phyloP scores from a whole-genome alignment of 2,329 filamentous ascomycete species.

The Diplocarpon rosae region DNA sequence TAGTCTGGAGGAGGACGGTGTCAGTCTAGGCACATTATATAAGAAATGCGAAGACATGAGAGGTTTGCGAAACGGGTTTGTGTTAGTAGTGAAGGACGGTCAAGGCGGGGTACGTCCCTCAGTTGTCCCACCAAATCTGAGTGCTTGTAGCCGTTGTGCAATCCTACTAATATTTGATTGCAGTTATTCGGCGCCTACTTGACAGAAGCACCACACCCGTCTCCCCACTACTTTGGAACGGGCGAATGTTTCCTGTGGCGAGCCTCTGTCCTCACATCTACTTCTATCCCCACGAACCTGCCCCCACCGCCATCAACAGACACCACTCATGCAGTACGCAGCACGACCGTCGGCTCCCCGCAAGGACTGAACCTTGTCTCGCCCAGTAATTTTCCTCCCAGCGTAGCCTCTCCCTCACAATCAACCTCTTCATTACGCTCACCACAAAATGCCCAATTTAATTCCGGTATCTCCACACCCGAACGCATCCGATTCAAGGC shows the following conservation, averaged over 20 bases:
- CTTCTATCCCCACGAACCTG: conserved; percentile 33
- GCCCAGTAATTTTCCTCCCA: neutral
- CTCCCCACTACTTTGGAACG: conserved; percentile 82
- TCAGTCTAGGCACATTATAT: conserved; percentile 78
- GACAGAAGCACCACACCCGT: conserved; percentile 74
- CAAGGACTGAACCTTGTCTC: conserved; percentile 12
- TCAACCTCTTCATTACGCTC: conserved; percentile 26
- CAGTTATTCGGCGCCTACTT: conserved; percentile 88
- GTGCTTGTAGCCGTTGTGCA: neutral
- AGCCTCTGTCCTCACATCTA: conserved; percentile 51
- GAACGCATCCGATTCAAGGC: conserved; percentile 90
- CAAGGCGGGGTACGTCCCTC: conserved; percentile 51
- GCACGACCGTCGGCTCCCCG: conserved; percentile 42
- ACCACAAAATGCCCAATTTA: conserved; percentile 14
- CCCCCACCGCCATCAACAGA: conserved; percentile 61
- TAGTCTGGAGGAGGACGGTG: conserved; percentile 84
- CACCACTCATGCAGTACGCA: conserved; percentile 48
- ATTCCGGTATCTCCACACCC: conserved; percentile 39
- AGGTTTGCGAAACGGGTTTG: conserved; percentile 69
- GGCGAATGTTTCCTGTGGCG: conserved; percentile 94
- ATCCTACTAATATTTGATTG: neutral
- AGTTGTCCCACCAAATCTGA: conserved; percentile 15
- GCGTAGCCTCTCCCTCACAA: conserved; percentile 1
- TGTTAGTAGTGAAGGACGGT: conserved; percentile 74
- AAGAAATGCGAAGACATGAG: conserved; percentile 59